Evolutionary conservation across 129 eudicot genomes (phyloP).

Genomic region (Centrapalus pauciflorus): DNA sequence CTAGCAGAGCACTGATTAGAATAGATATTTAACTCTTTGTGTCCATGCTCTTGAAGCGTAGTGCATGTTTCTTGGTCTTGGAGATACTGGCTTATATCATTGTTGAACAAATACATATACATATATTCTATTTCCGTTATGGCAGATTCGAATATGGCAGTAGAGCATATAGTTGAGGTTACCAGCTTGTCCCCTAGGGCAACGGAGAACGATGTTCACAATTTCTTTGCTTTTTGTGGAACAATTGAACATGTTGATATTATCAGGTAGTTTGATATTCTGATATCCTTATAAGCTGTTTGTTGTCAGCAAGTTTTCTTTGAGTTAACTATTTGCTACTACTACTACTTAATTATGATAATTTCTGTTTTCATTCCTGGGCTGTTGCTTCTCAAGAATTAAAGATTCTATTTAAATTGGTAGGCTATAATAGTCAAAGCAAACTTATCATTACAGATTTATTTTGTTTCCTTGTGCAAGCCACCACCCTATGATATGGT

Average conservation of each 20-base stretch:
- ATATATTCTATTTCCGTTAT: not conserved
- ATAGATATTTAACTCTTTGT: not conserved
- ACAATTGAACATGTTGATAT: slow-evolving; percentile 73
- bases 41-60: not conserved
- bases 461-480: not conserved
- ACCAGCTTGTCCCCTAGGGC: slow-evolving; percentile 78
- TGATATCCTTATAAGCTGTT: not conserved
- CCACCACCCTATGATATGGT: not conserved
- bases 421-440: not conserved
- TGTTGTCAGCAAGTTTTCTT: not conserved
- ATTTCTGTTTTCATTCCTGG: not conserved
- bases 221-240: slow-evolving; percentile 87
- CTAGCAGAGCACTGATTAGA: not conserved
- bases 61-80: not conserved
- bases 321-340: slow-evolving; percentile 1
- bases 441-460: not conserved
- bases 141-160: slow-evolving; percentile 51
- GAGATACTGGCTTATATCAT: not conserved
- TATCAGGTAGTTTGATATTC: slow-evolving; percentile 47
- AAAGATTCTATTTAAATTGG: not conserved
- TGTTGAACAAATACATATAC: not conserved
- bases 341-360: not conserved
- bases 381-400: not conserved
- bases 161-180: slow-evolving; percentile 64
- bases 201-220: slow-evolving; percentile 71